Conservation (phyloP, 2,329 filamentous ascomycete species). For the Phialophora expanda region DNA sequence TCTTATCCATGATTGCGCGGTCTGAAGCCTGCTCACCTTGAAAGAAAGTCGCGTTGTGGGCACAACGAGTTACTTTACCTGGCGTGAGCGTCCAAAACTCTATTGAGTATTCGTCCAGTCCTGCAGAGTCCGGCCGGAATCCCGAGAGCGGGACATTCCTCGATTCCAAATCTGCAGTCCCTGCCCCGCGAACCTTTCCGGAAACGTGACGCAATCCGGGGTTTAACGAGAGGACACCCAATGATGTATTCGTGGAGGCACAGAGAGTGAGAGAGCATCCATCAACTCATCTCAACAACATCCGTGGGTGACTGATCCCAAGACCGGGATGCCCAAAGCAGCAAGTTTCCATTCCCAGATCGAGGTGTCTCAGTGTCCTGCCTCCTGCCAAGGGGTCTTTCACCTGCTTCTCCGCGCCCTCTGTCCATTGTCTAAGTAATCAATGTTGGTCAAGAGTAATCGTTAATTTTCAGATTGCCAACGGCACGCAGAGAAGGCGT, state of each 20-base stretch:
- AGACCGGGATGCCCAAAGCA: not conserved
- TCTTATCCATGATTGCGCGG: slow-evolving; percentile 38
- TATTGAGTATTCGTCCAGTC: not conserved
- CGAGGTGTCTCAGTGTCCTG: not conserved
- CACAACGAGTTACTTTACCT: not conserved
- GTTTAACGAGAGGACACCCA: not conserved
- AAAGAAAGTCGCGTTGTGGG: not conserved
- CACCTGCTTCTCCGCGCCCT: not conserved
- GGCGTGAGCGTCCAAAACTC: not conserved
- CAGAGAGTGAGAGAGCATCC: not conserved
- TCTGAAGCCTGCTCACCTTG: not conserved
- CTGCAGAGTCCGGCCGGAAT: not conserved
- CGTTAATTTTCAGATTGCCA: not conserved
- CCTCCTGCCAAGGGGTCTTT: not conserved
- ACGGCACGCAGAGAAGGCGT: not conserved
- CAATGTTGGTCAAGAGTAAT: no score
- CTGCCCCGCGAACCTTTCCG: not conserved
- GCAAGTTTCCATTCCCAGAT: slow-evolving; percentile 10
- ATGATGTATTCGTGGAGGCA: not conserved
- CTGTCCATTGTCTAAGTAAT: no score
- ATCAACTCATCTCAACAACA: not conserved
- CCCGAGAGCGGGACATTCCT: not conserved
- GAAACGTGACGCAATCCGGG: not conserved
- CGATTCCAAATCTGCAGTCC: not conserved
- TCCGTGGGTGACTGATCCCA: not conserved